Conservation (phyloP, 1,284 basidiomycete species). For the Paramarasmius palmivorus region DNA sequence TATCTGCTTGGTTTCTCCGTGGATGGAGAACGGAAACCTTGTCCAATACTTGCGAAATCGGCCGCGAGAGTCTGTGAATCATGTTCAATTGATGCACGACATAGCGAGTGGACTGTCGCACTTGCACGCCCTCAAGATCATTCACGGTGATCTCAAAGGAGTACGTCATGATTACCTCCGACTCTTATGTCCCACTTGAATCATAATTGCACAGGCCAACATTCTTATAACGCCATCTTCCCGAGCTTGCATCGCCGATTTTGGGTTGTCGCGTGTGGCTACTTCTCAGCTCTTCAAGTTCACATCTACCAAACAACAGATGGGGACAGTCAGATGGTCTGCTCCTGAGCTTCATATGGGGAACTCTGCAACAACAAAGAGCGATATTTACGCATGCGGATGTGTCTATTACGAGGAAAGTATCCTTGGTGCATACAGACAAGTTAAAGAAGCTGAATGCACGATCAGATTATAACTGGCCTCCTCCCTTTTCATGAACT, state of each 20-base stretch:
- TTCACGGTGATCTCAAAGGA: conserved; percentile 1
- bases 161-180: neutral
- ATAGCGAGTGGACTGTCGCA: neutral
- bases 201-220: conserved; percentile 4
- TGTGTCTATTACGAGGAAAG: conserved; percentile 1
- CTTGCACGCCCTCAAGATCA: neutral
- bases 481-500: too few relatives aligned
- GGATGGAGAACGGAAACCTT: conserved; percentile 8
- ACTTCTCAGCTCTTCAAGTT: conserved; percentile 2
- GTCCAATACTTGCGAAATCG: neutral
- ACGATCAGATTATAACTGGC: too few relatives aligned
- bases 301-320: conserved; percentile 12
- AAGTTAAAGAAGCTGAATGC: neutral
- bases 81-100: neutral
- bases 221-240: conserved; percentile 8
- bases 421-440: too few relatives aligned
- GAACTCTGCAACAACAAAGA: neutral
- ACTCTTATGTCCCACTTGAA: neutral
- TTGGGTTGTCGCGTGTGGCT: conserved; percentile 5
- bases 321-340: neutral
- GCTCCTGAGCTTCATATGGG: neutral
- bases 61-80: neutral
- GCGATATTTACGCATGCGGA: neutral
- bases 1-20: conserved; percentile 9
- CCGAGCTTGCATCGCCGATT: conserved; percentile 13